Base-by-base conservation (phyloP, 768 basidiomycete genomes). In the Mycena rosella region DNA sequence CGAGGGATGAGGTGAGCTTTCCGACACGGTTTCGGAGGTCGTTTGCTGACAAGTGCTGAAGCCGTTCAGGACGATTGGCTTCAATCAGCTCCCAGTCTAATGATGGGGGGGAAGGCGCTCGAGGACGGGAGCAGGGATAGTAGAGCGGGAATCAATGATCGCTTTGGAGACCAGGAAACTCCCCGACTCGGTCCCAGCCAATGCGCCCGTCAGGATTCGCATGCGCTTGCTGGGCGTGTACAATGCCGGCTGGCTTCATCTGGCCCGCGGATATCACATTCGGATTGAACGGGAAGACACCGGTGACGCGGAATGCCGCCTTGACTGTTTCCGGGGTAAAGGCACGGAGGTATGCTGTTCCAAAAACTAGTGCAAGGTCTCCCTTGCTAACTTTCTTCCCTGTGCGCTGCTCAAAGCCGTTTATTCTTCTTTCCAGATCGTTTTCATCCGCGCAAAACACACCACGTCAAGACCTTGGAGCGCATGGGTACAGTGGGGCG, bases 281-380 rank as follows among this genome's bases (percentile, higher is more conserved):
- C 10, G 49, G 73, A 57, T 79, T 65, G 60, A 74, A 78, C 2
- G 74, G 76, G 47, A 67, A 51, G 57, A 79, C 63, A 8, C 76
- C 70, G 5, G 75, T 78, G 3, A 49, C 71, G 7, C 44, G 38
- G 60, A 80, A 79, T 1, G 77, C 73, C 20, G 74, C 60, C 45
- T 74, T 73, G 29, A 76, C 63, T 5, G 63, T 71, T 20, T 58
- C 44, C 10, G 22, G 34, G 17, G 60, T 68, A 45, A 73, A 75
- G 14, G 73, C 70, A 11, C 30, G 38, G 7, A 68, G 48, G 64
- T 55, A 75, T 11, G 71, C 75, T 5, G 11, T n/a, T 10, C 74
- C 70, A 63, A 72, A 76, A 18, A 76, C 52, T 1, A n/a, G 38
- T 4, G 62, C 29, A 61, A 81, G 79, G 64, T 80, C 80, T 15